A percentile compares a stretch with the other conserved stretches of the same genome.
phyloP scores from a whole-genome alignment of 208 protist genomes.

The Acanthamoeba triangularis region DNA sequence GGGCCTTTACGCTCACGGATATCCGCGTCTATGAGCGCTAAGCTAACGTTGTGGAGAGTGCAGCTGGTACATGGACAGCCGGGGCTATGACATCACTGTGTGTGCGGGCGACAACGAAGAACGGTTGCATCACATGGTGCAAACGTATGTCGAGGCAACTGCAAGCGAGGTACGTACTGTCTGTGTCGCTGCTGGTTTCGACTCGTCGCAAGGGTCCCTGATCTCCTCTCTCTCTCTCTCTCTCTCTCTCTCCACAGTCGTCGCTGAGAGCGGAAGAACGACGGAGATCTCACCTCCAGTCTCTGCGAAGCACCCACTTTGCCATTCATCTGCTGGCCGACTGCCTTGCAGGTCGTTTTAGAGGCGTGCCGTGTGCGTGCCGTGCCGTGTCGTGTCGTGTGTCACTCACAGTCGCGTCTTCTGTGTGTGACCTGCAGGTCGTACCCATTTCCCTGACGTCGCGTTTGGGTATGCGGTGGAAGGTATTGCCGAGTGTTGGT shows the following conservation, averaged over 20 bases:
- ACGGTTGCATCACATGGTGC: neutral
- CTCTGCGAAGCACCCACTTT: constrained; percentile 33
- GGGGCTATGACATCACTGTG: neutral
- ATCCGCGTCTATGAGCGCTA: neutral
- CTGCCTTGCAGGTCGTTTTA: neutral
- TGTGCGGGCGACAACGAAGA: neutral
- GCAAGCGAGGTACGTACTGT: neutral
- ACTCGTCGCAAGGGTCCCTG: no score
- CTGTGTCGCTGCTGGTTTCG: no score
- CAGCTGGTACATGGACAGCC: constrained; percentile 22
- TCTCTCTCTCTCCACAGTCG: neutral
- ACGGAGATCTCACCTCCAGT: neutral
- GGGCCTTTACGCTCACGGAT: neutral
- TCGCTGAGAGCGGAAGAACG: neutral
- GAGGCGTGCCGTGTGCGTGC: neutral
- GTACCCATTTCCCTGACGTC: neutral
- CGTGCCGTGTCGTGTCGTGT: neutral
- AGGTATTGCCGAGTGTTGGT: neutral
- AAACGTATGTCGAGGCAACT: neutral
- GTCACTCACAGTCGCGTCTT: no score
- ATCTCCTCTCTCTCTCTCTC: no score
- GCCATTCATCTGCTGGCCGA: neutral
- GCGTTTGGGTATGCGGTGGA: neutral
- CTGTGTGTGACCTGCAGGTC: neutral
- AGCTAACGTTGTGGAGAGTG: no score